Percentiles rank a stretch among this genome's conserved stretches.
Conservation (phyloP, 495 filamentous ascomycete species). For the Annulohypoxylon nitens region DNA sequence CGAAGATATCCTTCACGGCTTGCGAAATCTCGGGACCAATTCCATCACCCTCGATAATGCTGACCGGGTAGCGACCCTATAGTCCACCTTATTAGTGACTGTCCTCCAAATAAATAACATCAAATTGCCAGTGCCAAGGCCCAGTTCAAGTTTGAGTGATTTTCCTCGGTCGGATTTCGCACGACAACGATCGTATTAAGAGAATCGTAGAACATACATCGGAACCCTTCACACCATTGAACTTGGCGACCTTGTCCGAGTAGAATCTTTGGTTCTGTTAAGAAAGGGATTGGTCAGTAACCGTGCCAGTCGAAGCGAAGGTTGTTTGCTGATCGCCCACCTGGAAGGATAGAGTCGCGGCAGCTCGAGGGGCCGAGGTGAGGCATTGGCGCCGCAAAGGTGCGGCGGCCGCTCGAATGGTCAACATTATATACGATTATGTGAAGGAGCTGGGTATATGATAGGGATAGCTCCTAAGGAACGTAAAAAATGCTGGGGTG, state of each 20-base stretch:
- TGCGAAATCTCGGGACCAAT: constrained; percentile 98
- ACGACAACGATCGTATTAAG: constrained; percentile 26
- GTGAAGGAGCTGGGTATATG: constrained; percentile 39
- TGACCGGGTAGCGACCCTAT: constrained; percentile 94
- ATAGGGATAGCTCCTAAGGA: constrained; percentile 16
- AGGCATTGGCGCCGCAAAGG: constrained; percentile 66
- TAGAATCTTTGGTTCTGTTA: constrained; percentile 61
- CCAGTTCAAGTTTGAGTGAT: constrained; percentile 58
- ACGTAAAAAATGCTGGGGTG: constrained; percentile 31
- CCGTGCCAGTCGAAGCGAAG: constrained; percentile 53
- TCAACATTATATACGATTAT: constrained; percentile 60
- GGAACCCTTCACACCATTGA: constrained; percentile 87
- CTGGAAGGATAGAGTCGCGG: constrained; percentile 60
- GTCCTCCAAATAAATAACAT: constrained; percentile 12
- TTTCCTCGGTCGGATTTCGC: constrained; percentile 51
- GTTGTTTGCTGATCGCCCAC: constrained; percentile 57
- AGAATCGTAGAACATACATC: constrained; percentile 71
- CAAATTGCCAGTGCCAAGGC: constrained; percentile 4
- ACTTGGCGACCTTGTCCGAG: constrained; percentile 86
- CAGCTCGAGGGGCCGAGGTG: constrained; percentile 60
- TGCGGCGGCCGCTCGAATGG: constrained; percentile 64
- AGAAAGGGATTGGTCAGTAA: constrained; percentile 36
- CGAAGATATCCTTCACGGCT: constrained; percentile 97
- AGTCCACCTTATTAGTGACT: constrained; percentile 15
- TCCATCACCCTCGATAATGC: constrained; percentile 97